phyloP scores from a whole-genome alignment of 2,329 filamentous ascomycete species.

The Trichoderma atrobrunneum region DNA sequence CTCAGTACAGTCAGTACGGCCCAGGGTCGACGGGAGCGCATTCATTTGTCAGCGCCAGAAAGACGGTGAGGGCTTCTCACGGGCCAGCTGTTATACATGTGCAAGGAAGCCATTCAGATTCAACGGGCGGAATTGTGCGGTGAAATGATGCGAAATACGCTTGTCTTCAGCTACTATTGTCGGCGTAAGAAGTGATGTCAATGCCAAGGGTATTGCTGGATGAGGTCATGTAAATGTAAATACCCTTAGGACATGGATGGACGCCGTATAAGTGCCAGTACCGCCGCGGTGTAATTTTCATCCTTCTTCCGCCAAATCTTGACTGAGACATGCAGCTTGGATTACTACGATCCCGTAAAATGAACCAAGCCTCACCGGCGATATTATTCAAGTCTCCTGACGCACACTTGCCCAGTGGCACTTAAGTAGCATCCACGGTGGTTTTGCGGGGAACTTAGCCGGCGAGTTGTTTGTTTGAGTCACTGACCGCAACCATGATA shows the following conservation, averaged over 20 bases:
- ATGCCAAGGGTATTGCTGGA: background rate
- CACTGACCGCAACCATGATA: background rate
- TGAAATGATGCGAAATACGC: background rate
- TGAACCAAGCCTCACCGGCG: background rate
- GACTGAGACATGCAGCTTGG: background rate
- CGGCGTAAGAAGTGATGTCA: background rate
- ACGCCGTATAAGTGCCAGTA: background rate
- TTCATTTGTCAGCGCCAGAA: slow-evolving; percentile 2
- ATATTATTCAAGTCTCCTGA: background rate
- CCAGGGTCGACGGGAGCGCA: background rate
- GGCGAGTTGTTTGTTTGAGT: background rate
- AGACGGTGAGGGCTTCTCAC: background rate
- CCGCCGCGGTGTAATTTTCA: background rate
- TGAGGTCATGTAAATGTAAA: background rate
- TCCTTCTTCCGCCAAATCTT: background rate
- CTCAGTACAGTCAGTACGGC: background rate
- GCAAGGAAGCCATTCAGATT: background rate
- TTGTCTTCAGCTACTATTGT: background rate
- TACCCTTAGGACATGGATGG: too few relatives aligned
- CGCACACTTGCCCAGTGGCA: background rate
- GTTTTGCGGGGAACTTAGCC: background rate
- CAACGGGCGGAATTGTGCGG: background rate
- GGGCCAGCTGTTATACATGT: background rate
- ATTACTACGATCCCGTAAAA: background rate
- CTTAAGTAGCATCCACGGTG: background rate